Evolutionary conservation across 1,139 yeast species (phyloP), one percentile per base, ranked within the genome.

Genomic region (Protomyces arabidopsidicola): DNA sequence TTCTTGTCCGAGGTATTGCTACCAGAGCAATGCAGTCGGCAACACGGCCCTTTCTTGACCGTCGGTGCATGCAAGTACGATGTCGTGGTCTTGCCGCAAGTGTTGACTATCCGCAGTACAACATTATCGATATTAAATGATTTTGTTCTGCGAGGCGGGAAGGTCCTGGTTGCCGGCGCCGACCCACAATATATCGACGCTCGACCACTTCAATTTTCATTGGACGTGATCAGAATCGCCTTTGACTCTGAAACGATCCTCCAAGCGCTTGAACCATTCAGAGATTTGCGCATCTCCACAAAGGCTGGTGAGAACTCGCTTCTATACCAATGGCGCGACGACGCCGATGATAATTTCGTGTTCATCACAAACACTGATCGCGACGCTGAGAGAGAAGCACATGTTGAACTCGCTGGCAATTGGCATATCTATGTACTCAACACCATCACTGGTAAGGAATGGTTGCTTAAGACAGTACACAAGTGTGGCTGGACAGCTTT

Each of bases 241-340:
- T 58, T 58, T 14, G 24, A 38, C 18, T 4, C 38, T 34, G n/a
- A 22, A 2, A 27, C 52, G 3, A 45, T 58, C 14, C 27, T 52
- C 20, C 27, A 39, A 12, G 52, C 42, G 24, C 45, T 58, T 34
- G 35, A 27, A 27, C 31, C 18, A 4, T 52, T 39, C n/a, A 45
- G 62, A 18, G 62, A 58, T 18, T 12, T 52, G 45, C 52, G 45
- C 36, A 58, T 58, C 22, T 12, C n/a, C 8, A n/a, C 55, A 3
- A 18, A 12, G 18, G 12, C 31, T 9, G 27, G 55, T n/a, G 61
- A 36, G 14, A 36, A 57, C 31, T 48, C 51, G 22, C 22, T 58
- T 4, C 53, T 58, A 20, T 58, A 58, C 20, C 62, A 58, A 34
- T 58, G 62, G 62, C 55, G 62, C 24, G 53, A 42, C 12, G 62